phyloP scores from a whole-genome alignment of 768 basidiomycete genomes.

The Russula emetica region DNA sequence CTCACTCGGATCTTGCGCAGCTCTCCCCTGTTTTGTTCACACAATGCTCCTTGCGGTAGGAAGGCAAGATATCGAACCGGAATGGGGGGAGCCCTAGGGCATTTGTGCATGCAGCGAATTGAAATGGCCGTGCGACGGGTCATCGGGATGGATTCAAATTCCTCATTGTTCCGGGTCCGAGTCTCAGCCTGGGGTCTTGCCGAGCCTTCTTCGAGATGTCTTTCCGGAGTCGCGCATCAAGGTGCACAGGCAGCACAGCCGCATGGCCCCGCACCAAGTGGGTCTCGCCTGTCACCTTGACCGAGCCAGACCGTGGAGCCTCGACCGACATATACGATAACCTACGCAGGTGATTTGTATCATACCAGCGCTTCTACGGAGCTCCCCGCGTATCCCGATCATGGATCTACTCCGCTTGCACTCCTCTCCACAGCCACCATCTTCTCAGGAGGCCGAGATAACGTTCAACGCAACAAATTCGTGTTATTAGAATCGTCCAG shows the following conservation, averaged over 20 bases:
- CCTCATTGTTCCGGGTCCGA: too few species aligned
- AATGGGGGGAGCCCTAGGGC: neutral
- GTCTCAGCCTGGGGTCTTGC: neutral
- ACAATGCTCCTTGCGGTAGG: neutral
- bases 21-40: neutral
- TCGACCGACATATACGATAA: conserved; percentile 1
- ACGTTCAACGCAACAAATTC: conserved; percentile 10
- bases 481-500: conserved; percentile 22
- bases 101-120: neutral
- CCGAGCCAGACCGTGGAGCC: conserved; percentile 15
- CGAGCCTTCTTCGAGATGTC: neutral
- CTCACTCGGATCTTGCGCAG: conserved; percentile 18
- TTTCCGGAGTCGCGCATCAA: conserved; percentile 9
- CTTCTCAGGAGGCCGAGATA: neutral
- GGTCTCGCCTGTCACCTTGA: neutral
- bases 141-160: neutral
- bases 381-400: neutral
- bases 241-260: conserved; percentile 21
- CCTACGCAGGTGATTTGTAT: neutral
- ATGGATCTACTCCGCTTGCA: neutral
- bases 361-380: neutral
- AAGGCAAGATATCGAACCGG: neutral
- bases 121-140: conserved; percentile 11
- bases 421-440: neutral
- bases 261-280: conserved; percentile 3